Base-by-base conservation (phyloP, 2,329 filamentous ascomycete species). In the Epichloe festucae region DNA sequence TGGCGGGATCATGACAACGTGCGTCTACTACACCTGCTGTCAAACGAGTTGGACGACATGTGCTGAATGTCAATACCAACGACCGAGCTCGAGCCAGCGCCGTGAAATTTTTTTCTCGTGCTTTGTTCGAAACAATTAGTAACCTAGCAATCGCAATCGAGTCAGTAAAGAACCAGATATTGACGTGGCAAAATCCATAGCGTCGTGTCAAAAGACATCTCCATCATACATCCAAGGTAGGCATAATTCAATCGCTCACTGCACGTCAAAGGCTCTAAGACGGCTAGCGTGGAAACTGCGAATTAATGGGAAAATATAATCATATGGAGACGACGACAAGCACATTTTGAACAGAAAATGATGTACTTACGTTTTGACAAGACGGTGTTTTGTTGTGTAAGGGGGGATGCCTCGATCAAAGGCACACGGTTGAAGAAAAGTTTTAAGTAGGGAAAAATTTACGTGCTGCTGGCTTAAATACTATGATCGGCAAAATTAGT, bases 231-330 rank as follows among this genome's bases (percentile, higher is more conserved):
- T 50, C 49, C 49, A 50, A 50, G 49, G 49, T 50, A 50, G 49
- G 49, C 49, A 50, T 50, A 50, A 45, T 50, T 45, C 5, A 40
- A 50, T 12, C 49, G 49, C 49, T 50, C 49, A 50, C 42, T 10
- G 49, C 41, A 45, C 42, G 49, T 50, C 49, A 50, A 50, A 46
- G 49, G 49, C 49, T 50, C 49, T 49, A 7, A 50, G 49, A 50
- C 49, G 42, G 42, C 49, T 50, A 50, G 49, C 49, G 49, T 50
- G 49, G 49, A 50, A 50, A 50, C 49, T 50, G 49, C 49, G 49
- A 50, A 50, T 50, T 45, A 45, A 38, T 34, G 39, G 49, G 49
- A 34, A 50, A 50, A 46, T 50, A 50, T 46, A 50, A 50, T 50
- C 49, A 50, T 45, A 34, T 21, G 31, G 49, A 50, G 46, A 46